A percentile compares a stretch with the other conserved stretches of the same genome.
phyloP scores from a whole-genome alignment of 2,329 filamentous ascomycete species.

The Fusarium albidum region DNA sequence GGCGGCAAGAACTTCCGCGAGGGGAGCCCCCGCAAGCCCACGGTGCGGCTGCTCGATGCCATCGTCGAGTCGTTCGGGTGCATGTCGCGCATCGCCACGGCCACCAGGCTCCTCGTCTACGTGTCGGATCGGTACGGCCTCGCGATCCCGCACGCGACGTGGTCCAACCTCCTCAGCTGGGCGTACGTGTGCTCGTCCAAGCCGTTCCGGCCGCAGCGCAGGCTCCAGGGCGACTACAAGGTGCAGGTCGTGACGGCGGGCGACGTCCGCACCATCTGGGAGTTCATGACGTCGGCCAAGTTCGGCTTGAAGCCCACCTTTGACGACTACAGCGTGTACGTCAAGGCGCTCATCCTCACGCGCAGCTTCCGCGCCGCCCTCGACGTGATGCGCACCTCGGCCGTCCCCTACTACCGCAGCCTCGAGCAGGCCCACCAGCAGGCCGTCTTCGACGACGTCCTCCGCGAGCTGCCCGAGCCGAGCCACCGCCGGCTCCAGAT shows the following conservation, averaged over 20 bases:
- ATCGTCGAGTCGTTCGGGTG: constrained; percentile 75
- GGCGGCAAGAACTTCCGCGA: constrained; percentile 51
- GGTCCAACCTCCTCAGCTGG: constrained; percentile 74
- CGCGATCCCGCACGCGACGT: constrained; percentile 63
- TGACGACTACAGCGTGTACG: constrained; percentile 59
- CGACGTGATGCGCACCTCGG: constrained; percentile 49
- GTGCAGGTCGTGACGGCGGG: constrained; percentile 47
- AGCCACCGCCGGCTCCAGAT: constrained; percentile 40
- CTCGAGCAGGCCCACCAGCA: constrained; percentile 38
- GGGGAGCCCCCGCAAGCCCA: constrained; percentile 66
- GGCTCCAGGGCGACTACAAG: constrained; percentile 38
- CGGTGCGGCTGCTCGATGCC: constrained; percentile 65
- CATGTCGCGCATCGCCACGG: constrained; percentile 68
- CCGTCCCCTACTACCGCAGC: constrained; percentile 49
- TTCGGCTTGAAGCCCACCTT: constrained; percentile 66
- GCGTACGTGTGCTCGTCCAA: constrained; percentile 64
- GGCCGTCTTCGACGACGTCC: constrained; percentile 45
- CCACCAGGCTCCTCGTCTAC: constrained; percentile 67
- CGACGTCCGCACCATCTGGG: constrained; percentile 63
- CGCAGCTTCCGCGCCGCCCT: constrained; percentile 44
- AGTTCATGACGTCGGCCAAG: constrained; percentile 65
- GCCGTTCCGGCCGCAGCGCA: constrained; percentile 48
- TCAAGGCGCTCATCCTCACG: constrained; percentile 49
- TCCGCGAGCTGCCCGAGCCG: constrained; percentile 31
- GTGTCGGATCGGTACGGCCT: constrained; percentile 68